These are phyloP conservation scores for Epichloe uncinata DNA, from an alignment of 2,329 filamentous ascomycete genomes.

Conservation along the genomic window DNA sequence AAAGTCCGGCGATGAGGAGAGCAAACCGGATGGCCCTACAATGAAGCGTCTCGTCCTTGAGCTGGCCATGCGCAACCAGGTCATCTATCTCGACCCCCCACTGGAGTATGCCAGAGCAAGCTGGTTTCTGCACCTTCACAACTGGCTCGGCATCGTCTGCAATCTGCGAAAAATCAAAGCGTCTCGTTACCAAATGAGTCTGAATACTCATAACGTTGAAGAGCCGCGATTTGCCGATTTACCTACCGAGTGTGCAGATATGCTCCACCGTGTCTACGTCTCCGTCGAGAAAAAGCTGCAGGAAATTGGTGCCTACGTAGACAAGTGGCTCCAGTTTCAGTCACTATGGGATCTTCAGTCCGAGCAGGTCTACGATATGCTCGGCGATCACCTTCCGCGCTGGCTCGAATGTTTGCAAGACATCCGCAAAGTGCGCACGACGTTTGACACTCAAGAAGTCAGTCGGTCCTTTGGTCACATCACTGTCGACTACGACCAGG, in stretches of 20 bases:
- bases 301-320: conserved; percentile 73
- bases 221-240: conserved; percentile 71
- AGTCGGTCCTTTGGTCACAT: conserved; percentile 88
- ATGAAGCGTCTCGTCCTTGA: conserved; percentile 73
- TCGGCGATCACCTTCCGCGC: conserved; percentile 80
- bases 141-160: conserved; percentile 88
- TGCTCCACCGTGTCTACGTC: conserved; percentile 67
- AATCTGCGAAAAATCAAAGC: conserved; percentile 90
- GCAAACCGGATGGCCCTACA: conserved; percentile 41
- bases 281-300: conserved; percentile 72
- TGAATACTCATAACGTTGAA: conserved; percentile 51
- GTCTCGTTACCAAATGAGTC: conserved; percentile 82
- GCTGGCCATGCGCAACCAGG: conserved; percentile 94
- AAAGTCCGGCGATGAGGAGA: conserved; percentile 30
- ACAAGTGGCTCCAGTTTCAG: conserved; percentile 98
- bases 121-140: conserved; percentile 86
- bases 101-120: conserved; percentile 82
- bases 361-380: conserved; percentile 82
- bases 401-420: conserved; percentile 97
- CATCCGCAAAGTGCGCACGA: conserved; percentile 86
- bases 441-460: conserved; percentile 94
- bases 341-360: conserved; percentile 96
- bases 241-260: conserved; percentile 67
- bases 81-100: conserved; percentile 95
- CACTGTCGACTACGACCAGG: conserved; percentile 94